A percentile compares a stretch with the other conserved stretches of the same genome.
phyloP scores from a whole-genome alignment of 352 stramenopile species.

The Plasmopara muralis region DNA sequence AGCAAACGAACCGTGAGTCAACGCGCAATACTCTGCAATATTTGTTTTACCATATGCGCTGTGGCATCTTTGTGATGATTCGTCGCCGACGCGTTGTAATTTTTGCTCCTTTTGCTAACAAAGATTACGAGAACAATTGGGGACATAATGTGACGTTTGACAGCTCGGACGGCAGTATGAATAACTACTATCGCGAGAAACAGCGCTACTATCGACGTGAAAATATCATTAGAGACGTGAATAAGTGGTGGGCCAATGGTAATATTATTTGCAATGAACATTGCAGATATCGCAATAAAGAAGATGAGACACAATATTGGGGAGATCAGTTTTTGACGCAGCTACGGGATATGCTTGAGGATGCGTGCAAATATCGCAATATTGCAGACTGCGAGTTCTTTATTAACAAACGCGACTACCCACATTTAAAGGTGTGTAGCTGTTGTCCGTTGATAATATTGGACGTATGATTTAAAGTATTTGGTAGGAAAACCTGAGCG shows the following conservation, averaged over 20 bases:
- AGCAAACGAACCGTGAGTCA: conserved; percentile 73
- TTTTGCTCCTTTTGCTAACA: conserved; percentile 97
- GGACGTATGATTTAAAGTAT: conserved; percentile 3
- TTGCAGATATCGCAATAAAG: conserved; percentile 78
- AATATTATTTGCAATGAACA: conserved; percentile 99
- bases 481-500: conserved; percentile 85
- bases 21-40: conserved; percentile 96
- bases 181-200: conserved; percentile 90
- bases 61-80: conserved; percentile 98
- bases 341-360: conserved; percentile 96
- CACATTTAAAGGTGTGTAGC: conserved; percentile 91
- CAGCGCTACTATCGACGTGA: conserved; percentile 69
- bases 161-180: conserved; percentile 80
- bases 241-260: conserved; percentile 99
- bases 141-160: conserved; percentile 89
- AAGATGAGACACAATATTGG: conserved; percentile 94
- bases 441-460: not conserved
- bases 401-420: conserved; percentile 99
- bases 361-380: conserved; percentile 89
- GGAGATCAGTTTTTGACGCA: conserved; percentile 96
- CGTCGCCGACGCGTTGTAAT: conserved; percentile 91
- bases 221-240: conserved; percentile 74
- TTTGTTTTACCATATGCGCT: conserved; percentile 98
- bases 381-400: conserved; percentile 99
- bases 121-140: conserved; percentile 97